These are phyloP conservation scores for Colletotrichum trifolii DNA, from an alignment of 2,329 filamentous ascomycete species.

Conservation along the genomic window DNA sequence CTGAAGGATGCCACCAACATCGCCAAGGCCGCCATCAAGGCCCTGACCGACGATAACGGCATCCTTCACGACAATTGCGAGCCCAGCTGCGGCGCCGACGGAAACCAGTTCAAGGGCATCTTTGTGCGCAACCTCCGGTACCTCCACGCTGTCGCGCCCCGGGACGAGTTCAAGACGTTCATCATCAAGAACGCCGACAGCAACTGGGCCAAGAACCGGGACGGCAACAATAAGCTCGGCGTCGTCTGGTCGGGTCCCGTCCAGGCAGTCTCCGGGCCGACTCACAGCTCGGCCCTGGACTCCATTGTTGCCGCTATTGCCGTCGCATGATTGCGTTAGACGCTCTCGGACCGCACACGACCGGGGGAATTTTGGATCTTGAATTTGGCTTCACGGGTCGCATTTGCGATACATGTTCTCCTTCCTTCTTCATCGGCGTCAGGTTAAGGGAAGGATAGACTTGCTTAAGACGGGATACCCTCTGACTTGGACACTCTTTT, in stretches of 20 bases:
- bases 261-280: slow-evolving; percentile 61
- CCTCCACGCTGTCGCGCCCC: slow-evolving; percentile 63
- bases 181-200: slow-evolving; percentile 71
- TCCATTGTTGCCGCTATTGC: slow-evolving; percentile 70
- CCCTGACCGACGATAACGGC: slow-evolving; percentile 55
- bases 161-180: slow-evolving; percentile 61
- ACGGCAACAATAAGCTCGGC: slow-evolving; percentile 63
- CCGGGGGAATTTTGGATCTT: not conserved
- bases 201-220: slow-evolving; percentile 71
- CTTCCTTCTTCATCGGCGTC: slow-evolving; percentile 20
- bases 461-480: slow-evolving; percentile 31
- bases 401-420: slow-evolving; percentile 3
- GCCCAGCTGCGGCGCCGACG: slow-evolving; percentile 58
- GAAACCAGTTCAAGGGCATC: slow-evolving; percentile 77
- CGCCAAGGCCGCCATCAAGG: slow-evolving; percentile 62
- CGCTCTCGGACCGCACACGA: slow-evolving; percentile 6
- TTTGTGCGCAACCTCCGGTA: slow-evolving; percentile 73
- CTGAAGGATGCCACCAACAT: slow-evolving; percentile 57
- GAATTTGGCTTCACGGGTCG: slow-evolving; percentile 5
- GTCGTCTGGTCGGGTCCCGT: slow-evolving; percentile 75
- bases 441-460: slow-evolving; percentile 23
- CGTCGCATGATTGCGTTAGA: slow-evolving; percentile 42
- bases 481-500: slow-evolving; percentile 23
- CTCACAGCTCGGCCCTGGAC: slow-evolving; percentile 75
- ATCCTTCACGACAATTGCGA: slow-evolving; percentile 64